phyloP scores from a whole-genome alignment of 257 asterid genomes.

The Solanum pennellii region DNA sequence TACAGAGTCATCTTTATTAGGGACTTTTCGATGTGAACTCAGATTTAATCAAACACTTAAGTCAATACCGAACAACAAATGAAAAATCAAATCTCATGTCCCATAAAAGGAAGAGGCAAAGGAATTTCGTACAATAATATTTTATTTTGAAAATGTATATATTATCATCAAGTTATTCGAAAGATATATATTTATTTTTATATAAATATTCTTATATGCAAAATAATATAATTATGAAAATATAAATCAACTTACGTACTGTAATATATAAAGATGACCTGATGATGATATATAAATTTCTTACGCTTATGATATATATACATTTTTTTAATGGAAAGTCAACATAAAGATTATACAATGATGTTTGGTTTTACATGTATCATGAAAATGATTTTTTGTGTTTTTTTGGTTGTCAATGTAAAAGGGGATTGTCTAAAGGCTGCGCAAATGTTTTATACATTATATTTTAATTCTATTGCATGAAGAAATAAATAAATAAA shows the following conservation, averaged over 20 bases:
- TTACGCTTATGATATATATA: not conserved
- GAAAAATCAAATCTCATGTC: not conserved
- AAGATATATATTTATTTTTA: not conserved
- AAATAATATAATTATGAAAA: not conserved
- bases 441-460: not conserved
- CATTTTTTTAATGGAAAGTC: not conserved
- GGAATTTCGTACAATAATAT: not conserved
- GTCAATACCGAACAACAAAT: not conserved
- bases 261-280: not conserved
- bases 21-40: too few species aligned
- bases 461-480: not conserved
- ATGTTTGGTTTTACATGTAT: not conserved
- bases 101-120: not conserved
- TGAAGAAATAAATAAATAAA: not conserved
- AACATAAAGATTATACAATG: not conserved
- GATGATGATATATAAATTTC: not conserved
- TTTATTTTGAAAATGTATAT: not conserved
- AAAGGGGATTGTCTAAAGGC: not conserved
- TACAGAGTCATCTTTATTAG: too few species aligned
- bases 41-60: too few species aligned
- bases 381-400: not conserved
- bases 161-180: not conserved
- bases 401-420: not conserved
- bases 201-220: not conserved
- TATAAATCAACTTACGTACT: not conserved